phyloP scores from a whole-genome alignment of 495 filamentous ascomycete genomes.

The Astrothelium subdiscretum region DNA sequence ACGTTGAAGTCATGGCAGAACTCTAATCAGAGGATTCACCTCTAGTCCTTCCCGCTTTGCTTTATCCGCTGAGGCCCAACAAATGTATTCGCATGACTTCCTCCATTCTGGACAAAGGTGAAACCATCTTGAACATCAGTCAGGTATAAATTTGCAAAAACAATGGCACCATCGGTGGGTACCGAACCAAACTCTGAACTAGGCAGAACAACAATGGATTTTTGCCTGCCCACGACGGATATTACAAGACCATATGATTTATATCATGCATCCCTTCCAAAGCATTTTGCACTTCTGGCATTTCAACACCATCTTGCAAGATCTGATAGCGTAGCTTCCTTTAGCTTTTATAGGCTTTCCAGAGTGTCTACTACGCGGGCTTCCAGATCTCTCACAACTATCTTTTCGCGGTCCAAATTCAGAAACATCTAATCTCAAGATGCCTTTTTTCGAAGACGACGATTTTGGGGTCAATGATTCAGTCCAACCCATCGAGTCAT shows the following conservation, averaged over 20 bases:
- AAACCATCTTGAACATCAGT: neutral
- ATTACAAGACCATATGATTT: neutral
- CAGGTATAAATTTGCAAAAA: neutral
- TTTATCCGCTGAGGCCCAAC: too few species aligned
- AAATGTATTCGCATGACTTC: too few species aligned
- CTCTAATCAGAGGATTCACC: too few species aligned
- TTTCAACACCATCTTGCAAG: neutral
- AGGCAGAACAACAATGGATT: neutral
- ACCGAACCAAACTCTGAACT: neutral
- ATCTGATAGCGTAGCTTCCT: neutral
- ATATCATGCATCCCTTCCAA: neutral
- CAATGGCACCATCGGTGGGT: neutral
- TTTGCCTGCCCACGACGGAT: neutral
- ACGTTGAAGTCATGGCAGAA: too few species aligned
- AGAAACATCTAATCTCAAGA: constrained; percentile 29
- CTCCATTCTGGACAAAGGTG: neutral
- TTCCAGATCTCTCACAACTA: neutral
- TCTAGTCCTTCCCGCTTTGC: too few species aligned
- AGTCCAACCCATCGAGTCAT: constrained; percentile 27
- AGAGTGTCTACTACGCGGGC: neutral
- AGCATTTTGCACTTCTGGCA: neutral
- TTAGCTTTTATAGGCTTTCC: neutral
- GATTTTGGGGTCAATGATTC: constrained; percentile 35
- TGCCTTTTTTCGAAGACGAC: constrained; percentile 52
- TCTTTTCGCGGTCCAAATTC: neutral